A percentile compares a stretch with the other conserved stretches of the same genome.
Evolutionary conservation across 2,329 filamentous ascomycete genomes (phyloP).

Genomic region (Zalaria sp.): DNA sequence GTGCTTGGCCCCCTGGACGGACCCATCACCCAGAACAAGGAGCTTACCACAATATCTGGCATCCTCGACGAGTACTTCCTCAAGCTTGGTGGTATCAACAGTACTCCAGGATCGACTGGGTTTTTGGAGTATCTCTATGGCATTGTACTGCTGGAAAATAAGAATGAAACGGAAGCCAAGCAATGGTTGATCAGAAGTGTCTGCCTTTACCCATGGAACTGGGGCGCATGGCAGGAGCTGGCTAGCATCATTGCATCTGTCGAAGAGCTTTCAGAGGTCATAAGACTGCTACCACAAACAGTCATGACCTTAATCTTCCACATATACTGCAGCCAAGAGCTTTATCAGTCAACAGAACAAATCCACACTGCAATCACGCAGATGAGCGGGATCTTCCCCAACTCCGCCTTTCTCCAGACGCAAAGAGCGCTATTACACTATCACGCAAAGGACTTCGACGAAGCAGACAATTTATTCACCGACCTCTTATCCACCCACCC

Average conservation of each 20-base stretch:
- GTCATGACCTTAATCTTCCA: slow-evolving; percentile 93
- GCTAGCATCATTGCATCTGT: slow-evolving; percentile 63
- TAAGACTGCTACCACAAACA: slow-evolving; percentile 62
- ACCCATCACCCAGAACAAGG: slow-evolving; percentile 71
- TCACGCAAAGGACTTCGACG: slow-evolving; percentile 67
- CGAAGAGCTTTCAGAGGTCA: slow-evolving; percentile 53
- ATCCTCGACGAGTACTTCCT: slow-evolving; percentile 72
- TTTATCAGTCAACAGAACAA: slow-evolving; percentile 70
- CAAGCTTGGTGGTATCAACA: slow-evolving; percentile 33
- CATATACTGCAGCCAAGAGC: slow-evolving; percentile 76
- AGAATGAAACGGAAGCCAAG: slow-evolving; percentile 75
- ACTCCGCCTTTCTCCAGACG: slow-evolving; percentile 77
- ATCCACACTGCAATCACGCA: slow-evolving; percentile 64
- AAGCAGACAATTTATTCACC: slow-evolving; percentile 47
- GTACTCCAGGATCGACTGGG: slow-evolving; percentile 44
- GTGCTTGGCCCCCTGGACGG: slow-evolving; percentile 87
- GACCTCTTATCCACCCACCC: slow-evolving; percentile 56
- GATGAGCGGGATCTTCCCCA: slow-evolving; percentile 72
- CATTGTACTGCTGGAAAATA: slow-evolving; percentile 76
- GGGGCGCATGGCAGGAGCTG: slow-evolving; percentile 93
- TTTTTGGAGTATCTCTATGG: slow-evolving; percentile 93
- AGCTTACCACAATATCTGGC: slow-evolving; percentile 60
- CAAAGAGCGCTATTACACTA: slow-evolving; percentile 81
- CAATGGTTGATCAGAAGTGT: slow-evolving; percentile 81
- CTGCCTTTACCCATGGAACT: slow-evolving; percentile 84